Evolutionary conservation across 805 yeast species (phyloP).

Genomic region (Novakomyces olei): DNA sequence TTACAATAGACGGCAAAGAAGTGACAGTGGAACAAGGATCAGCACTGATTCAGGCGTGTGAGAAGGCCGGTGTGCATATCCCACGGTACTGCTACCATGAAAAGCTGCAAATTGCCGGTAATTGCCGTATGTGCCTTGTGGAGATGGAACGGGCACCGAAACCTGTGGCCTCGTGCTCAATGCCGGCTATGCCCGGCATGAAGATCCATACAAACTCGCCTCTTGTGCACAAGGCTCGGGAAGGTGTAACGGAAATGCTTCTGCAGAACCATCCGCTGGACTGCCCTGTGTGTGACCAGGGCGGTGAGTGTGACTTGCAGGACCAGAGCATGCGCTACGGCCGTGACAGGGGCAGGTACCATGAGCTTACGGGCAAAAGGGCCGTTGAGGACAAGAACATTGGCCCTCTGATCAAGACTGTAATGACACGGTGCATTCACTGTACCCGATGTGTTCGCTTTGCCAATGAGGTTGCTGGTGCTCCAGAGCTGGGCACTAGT

Average conservation of each 20-base stretch:
- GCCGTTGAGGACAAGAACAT: conserved; percentile 79
- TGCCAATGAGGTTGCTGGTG: conserved; percentile 79
- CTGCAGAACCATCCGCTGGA: conserved; percentile 78
- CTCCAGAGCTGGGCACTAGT: conserved; percentile 70
- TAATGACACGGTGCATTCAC: conserved; percentile 82
- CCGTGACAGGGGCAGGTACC: conserved; percentile 65
- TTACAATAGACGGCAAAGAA: conserved; percentile 42
- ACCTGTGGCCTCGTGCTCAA: conserved; percentile 75
- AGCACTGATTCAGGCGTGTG: conserved; percentile 76
- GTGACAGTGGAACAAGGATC: conserved; percentile 71
- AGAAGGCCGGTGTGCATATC: conserved; percentile 68
- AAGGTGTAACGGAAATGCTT: conserved; percentile 75
- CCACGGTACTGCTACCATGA: conserved; percentile 87
- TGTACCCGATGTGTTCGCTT: conserved; percentile 82
- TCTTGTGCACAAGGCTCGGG: conserved; percentile 61
- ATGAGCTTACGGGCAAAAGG: conserved; percentile 63
- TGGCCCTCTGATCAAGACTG: conserved; percentile 73
- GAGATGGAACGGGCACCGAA: conserved; percentile 79
- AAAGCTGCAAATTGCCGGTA: conserved; percentile 74
- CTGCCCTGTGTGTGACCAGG: conserved; percentile 85
- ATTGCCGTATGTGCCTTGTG: conserved; percentile 81
- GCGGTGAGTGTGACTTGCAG: conserved; percentile 84
- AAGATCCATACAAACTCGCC: conserved; percentile 61
- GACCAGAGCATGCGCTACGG: conserved; percentile 68
- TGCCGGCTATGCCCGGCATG: conserved; percentile 83